Percentiles rank a stretch among this genome's conserved stretches.
phyloP scores from a whole-genome alignment of 2,329 filamentous ascomycete genomes.

The Paracamarosporium sp. region DNA sequence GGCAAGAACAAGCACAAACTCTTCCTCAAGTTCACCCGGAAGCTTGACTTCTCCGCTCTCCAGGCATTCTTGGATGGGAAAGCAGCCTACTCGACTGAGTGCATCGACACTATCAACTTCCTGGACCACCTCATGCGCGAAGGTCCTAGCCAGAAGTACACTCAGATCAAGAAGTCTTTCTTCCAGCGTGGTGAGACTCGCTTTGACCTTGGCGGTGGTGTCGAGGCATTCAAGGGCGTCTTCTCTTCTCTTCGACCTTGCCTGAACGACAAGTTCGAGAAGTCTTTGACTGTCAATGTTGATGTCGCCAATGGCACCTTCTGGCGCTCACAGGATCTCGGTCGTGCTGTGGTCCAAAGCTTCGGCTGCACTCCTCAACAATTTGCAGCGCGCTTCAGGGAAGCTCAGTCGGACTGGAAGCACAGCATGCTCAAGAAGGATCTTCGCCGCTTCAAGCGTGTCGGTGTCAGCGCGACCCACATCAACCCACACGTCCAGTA shows the following conservation, averaged over 20 bases:
- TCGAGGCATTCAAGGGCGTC: constrained; percentile 86
- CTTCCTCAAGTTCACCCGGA: constrained; percentile 68
- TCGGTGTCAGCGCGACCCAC: constrained; percentile 51
- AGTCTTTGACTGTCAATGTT: constrained; percentile 80
- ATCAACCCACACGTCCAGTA: constrained; percentile 50
- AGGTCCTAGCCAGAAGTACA: constrained; percentile 70
- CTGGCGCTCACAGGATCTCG: constrained; percentile 62
- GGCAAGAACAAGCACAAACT: constrained; percentile 64
- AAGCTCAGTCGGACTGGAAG: constrained; percentile 34
- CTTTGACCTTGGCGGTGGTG: constrained; percentile 65
- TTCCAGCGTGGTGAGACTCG: constrained; percentile 65
- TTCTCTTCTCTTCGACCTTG: constrained; percentile 85
- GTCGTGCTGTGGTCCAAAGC: constrained; percentile 41
- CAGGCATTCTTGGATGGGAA: constrained; percentile 68
- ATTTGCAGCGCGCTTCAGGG: constrained; percentile 32
- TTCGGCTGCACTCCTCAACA: constrained; percentile 35
- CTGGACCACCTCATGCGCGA: constrained; percentile 89
- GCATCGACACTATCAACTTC: constrained; percentile 86
- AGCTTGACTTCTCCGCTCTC: constrained; percentile 72
- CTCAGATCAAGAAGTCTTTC: constrained; percentile 81
- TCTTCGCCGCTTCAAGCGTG: constrained; percentile 51
- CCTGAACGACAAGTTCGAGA: constrained; percentile 57
- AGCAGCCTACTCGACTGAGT: constrained; percentile 58
- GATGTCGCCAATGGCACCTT: constrained; percentile 94
- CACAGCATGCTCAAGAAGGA: constrained; percentile 36